Evolutionary conservation across 2,329 filamentous ascomycete genomes (phyloP), one percentile per base, ranked within the genome.

Genomic region (Endoconidiophora laricicola): DNA sequence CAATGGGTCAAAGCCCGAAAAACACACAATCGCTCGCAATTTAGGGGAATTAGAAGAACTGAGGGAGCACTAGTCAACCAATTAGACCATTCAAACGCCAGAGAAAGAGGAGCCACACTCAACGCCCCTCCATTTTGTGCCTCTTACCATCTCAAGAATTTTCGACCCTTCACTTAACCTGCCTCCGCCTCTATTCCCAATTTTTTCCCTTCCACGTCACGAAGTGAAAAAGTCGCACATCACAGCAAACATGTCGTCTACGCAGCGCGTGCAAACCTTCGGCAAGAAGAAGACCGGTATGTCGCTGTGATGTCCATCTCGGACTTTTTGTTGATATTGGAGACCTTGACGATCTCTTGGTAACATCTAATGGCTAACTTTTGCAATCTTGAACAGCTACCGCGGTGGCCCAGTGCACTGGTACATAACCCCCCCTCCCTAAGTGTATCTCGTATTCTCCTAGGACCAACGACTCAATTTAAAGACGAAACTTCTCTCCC

Each of bases 201-300:
- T 53, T 53, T 53, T 52, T 53, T 49, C 49, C 49, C 44, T 49
- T 53, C 46, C 52, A 52, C 47, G 44, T 50, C 44, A 47, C 44
- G 48, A 60, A 60, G 59, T 53, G 52, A 53, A 53, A 52, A 53
- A 49, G 47, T 53, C 48, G 52, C 52, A 50, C 52, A 53, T 53
- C 48, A 50, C 63, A 65, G 66, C 68, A 74, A 84, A 66, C 70
- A 86, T 86, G 80, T 81, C 83, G 70, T 73, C 80, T 64, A 73
- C 76, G 63, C 81, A 84, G 73, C 83, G 79, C 71, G 83, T 87
- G 65, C 87, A 94, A 80, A 94, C 87, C 84, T 95, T 96, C 84
- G 88, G 88, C 82, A 95, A 95, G 83, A 88, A 88, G 79, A 86
- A 85, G 79, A 87, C 80, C 67, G 86, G 53, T 52, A 54, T 54